Evolutionary conservation across 78 protist species (phyloP).

Genomic region (Planoprotostelium fungivorum): DNA sequence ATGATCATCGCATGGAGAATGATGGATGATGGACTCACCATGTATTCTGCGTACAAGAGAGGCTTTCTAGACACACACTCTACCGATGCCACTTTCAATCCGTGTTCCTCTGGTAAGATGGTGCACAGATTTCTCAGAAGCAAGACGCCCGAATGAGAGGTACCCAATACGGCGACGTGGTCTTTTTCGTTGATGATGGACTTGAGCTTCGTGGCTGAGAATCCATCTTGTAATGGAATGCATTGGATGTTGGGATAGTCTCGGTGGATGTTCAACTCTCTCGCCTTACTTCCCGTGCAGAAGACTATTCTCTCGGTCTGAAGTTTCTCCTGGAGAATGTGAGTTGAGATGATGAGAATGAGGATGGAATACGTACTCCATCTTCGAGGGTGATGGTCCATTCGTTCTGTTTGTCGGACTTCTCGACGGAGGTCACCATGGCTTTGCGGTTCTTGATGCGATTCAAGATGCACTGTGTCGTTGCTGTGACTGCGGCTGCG

Average conservation of each 20-base stretch:
- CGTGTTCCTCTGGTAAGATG: background rate
- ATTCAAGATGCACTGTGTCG: background rate
- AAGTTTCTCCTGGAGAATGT: background rate
- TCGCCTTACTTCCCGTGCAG: background rate
- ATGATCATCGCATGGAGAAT: background rate
- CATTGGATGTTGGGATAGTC: background rate
- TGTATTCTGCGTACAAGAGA: background rate
- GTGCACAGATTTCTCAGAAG: background rate
- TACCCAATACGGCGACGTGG: background rate
- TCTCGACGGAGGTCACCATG: background rate
- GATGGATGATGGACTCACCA: background rate
- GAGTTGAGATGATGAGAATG: background rate
- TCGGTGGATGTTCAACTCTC: background rate
- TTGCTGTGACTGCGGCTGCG: background rate
- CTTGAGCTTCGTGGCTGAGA: background rate
- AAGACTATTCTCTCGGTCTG: background rate
- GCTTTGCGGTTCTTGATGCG: background rate
- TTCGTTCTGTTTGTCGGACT: background rate
- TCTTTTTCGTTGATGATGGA: background rate
- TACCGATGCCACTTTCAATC: background rate
- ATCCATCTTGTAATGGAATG: background rate
- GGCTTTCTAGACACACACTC: background rate
- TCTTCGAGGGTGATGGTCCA: background rate
- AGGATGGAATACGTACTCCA: background rate
- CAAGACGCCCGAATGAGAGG: background rate